Evolutionary conservation across 768 basidiomycete species (phyloP), one percentile per base, ranked within the genome.

Genomic region (Russula foetens): DNA sequence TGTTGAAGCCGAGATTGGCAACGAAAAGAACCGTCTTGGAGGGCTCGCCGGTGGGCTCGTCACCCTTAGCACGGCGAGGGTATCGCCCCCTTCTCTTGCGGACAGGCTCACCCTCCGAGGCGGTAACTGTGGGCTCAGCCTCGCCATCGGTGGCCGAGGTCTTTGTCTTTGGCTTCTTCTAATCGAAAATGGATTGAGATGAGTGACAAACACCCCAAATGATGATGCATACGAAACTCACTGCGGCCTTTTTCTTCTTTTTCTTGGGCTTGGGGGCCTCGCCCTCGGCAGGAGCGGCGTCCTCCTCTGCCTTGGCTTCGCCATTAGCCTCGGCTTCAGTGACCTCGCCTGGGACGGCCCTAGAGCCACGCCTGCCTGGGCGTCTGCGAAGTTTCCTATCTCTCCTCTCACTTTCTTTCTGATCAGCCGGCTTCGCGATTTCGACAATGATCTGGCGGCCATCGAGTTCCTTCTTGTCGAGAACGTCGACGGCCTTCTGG

Each of bases 1-100:
- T n/a, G 72, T 76, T 85, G 84, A 98, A 98, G 47, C 93, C 92
- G 62, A 98, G 92, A 79, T 98, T 98, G 76, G 95, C 96, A 67
- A 98, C 94, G 69, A 98, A 98, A 66, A 98, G 80, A 76, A 91
- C 84, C 59, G 81, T 88, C 79, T 88, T 88, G 71, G 91, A 93
- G 31, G 87, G 91, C 72, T 92, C 92, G 68, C 93, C 93, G 56
- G 76, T 78, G 29, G 93, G 92, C 62, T 90, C 88, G 73, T 92
- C 87, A 55, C 90, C 92, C 31, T 79, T 82, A 29, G 88, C 81
- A 68, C 90, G 90, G 56, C 84, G 87, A 56, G 80, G 79, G 23
- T 75, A 69, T 69, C 76, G 84, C 67, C 78, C n/a, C n/a, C n/a
- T n/a, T n/a, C n/a, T 75, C 73, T 81, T 88, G 73, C 83, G 84